phyloP scores from a whole-genome alignment of 495 filamentous ascomycete species.

The Daldinia caldariorum region DNA sequence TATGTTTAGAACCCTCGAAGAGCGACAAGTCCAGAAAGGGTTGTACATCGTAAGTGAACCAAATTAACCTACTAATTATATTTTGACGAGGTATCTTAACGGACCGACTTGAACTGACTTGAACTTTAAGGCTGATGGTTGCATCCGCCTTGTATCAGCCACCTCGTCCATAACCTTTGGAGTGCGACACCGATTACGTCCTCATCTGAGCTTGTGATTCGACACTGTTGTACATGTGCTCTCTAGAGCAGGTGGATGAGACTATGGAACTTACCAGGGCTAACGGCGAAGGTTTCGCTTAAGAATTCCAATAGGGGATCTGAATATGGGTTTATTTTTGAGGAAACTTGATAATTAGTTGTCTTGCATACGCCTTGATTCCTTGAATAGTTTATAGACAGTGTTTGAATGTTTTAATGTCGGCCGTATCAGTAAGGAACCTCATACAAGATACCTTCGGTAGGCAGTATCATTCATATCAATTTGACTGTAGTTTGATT shows the following conservation, averaged over 20 bases:
- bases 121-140: constrained; percentile 59
- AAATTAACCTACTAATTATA: background rate
- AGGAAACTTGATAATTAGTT: background rate
- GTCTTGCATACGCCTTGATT: background rate
- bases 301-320: background rate
- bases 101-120: constrained; percentile 52
- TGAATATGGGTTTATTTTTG: background rate
- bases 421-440: background rate
- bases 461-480: background rate
- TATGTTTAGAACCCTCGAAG: background rate
- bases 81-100: background rate
- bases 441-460: too few species aligned
- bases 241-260: constrained; percentile 1
- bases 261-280: background rate
- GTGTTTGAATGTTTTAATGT: background rate
- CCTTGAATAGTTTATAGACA: background rate
- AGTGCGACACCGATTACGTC: constrained; percentile 35
- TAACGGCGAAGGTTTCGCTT: background rate
- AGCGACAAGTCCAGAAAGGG: background rate
- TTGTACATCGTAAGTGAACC: constrained; percentile 22
- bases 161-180: constrained; percentile 51
- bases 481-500: background rate
- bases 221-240: constrained; percentile 26
- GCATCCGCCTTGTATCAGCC: constrained; percentile 56
- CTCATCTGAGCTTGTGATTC: constrained; percentile 47